Evolutionary conservation across 768 basidiomycete genomes (phyloP).

Genomic region (Omphalotus guepiniiformis): DNA sequence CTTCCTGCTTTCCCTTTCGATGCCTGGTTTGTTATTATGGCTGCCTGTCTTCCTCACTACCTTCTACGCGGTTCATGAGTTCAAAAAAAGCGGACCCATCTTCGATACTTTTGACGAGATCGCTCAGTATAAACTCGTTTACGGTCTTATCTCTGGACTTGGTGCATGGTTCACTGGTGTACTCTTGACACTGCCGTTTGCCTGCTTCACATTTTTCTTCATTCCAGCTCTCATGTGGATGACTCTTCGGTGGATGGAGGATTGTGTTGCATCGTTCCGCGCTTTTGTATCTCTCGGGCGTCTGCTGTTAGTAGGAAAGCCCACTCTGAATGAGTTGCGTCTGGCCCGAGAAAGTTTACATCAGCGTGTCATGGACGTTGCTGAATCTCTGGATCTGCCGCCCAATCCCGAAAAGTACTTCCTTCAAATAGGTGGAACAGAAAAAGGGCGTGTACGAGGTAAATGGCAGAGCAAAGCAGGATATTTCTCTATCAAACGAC

Average conservation of each 20-base stretch:
- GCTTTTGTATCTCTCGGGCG: conserved; percentile 62
- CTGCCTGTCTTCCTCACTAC: conserved; percentile 71
- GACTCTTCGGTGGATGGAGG: conserved; percentile 84
- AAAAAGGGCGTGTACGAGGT: conserved; percentile 68
- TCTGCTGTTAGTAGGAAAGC: conserved; percentile 58
- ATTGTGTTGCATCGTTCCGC: conserved; percentile 73
- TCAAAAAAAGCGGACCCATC: conserved; percentile 77
- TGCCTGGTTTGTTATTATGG: conserved; percentile 83
- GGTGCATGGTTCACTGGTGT: conserved; percentile 58
- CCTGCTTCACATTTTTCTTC: conserved; percentile 49
- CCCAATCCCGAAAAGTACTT: conserved; percentile 68
- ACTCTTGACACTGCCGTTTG: conserved; percentile 58
- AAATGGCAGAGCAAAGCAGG: conserved; percentile 66
- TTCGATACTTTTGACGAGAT: conserved; percentile 91
- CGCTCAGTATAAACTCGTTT: conserved; percentile 83
- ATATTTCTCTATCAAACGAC: conserved; percentile 75
- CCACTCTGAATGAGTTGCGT: conserved; percentile 49
- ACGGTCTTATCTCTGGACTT: conserved; percentile 72
- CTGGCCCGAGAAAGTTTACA: conserved; percentile 54
- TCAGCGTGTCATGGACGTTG: conserved; percentile 62
- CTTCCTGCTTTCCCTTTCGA: conserved; percentile 57
- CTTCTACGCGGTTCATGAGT: conserved; percentile 64
- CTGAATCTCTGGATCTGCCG: conserved; percentile 60
- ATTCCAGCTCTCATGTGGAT: conserved; percentile 87
- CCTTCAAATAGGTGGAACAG: conserved; percentile 47